Percentiles rank a stretch among this genome's conserved stretches.
phyloP scores from a whole-genome alignment of 371 early-diverging fungal genomes.

The Zychaea mexicana region DNA sequence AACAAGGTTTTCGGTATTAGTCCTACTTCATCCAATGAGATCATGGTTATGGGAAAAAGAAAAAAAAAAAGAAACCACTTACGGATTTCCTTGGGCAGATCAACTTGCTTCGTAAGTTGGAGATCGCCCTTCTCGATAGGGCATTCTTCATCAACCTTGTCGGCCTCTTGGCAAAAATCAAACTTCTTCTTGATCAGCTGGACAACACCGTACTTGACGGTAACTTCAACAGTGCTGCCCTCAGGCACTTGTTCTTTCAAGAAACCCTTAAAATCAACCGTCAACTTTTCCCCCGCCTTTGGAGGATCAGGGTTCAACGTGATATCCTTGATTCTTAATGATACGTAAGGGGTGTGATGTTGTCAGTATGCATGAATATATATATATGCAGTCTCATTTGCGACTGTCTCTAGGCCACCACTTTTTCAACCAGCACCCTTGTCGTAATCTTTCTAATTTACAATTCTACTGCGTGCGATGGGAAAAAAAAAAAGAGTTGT shows the following conservation, averaged over 20 bases:
- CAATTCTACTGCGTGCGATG: too few relatives aligned
- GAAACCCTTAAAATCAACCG: conserved; percentile 54
- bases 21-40: background rate
- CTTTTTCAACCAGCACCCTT: too few relatives aligned
- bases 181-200: conserved; percentile 36
- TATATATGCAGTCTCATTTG: background rate
- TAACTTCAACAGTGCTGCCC: conserved; percentile 50
- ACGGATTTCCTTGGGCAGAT: conserved; percentile 60
- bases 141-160: conserved; percentile 55
- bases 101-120: conserved; percentile 40
- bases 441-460: too few relatives aligned
- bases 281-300: conserved; percentile 46
- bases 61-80: conserved; percentile 18
- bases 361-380: background rate
- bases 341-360: background rate
- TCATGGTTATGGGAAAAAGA: too few relatives aligned
- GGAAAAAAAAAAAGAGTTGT: too few relatives aligned
- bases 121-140: conserved; percentile 56
- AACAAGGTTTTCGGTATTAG: background rate
- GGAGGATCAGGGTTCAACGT: conserved; percentile 56
- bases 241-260: conserved; percentile 45
- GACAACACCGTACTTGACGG: conserved; percentile 54
- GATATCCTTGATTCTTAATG: conserved; percentile 43
- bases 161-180: conserved; percentile 57
- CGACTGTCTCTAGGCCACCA: too few relatives aligned